Base-by-base conservation (phyloP, 1,139 yeast species). In the Suhomyces yuchorum region DNA sequence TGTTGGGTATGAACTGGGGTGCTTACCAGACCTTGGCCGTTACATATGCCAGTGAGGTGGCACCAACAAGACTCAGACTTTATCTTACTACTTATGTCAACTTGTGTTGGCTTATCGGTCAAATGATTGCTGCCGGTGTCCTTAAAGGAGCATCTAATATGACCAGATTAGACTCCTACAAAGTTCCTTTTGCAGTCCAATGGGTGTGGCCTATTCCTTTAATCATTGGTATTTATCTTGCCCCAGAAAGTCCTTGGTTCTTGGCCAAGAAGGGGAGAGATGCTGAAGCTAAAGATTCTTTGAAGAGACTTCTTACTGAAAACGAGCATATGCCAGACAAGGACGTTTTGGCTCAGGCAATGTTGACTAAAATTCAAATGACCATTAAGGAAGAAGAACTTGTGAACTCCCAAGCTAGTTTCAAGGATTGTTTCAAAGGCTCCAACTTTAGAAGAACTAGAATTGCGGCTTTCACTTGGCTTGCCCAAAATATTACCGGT, bases 121-220 rank as follows among this genome's bases (percentile, higher is more conserved):
- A 78, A 52, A 69, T 78, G 50, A 66, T 78, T 48, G 68, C 79
- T 33, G 65, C 77, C 8, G 79, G 81, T 55, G 70, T 78, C 26
- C 64, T 76, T 48, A 69, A 72, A 52, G 78, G 70, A 19, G 54
- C 53, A n/a, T 35, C 49, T 6, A 32, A 38, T 5, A 62, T 70
- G 46, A 63, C 67, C 14, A 57, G 60, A 37, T 57, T 66, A 35
- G 52, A 57, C 22, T 67, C 80, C 9, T 77, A 73, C 58, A 63
- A 67, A 43, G 62, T 77, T 24, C 82, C 83, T 1, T 77, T 73
- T 58, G 82, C 78, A 0, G 46, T 78, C 20, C 87, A 82, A 61
- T 82, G 87, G 87, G 57, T 76, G 8, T 83, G 87, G 86, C 85
- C 85, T 1, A 52, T 79, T 46, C 82, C 77, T 3, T 65, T 73